phyloP scores from a whole-genome alignment of 2,329 filamentous ascomycete genomes.

The Fusarium citri region DNA sequence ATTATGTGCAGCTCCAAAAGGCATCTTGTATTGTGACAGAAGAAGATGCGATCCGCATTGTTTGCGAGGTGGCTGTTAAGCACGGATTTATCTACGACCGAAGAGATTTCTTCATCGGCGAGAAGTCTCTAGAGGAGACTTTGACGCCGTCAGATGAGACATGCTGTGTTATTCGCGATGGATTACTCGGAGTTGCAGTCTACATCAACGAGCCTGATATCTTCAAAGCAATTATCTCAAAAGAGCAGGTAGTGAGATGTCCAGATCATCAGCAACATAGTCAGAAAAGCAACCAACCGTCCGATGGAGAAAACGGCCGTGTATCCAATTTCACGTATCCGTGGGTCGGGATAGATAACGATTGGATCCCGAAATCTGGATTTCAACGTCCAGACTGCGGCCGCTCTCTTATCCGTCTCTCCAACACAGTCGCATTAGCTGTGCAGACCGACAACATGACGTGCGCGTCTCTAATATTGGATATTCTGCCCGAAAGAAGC shows the following conservation, averaged over 20 bases:
- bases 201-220: background rate
- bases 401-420: background rate
- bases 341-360: too few species aligned
- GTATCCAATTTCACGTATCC: too few species aligned
- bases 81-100: constrained; percentile 1
- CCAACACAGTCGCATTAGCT: background rate
- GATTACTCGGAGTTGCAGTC: background rate
- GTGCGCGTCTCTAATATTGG: background rate
- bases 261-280: rapidly evolving
- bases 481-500: background rate
- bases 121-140: rapidly evolving
- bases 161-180: background rate
- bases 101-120: background rate
- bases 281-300: rapidly evolving
- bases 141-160: background rate
- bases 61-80: constrained; percentile 1
- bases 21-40: background rate
- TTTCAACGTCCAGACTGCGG: background rate
- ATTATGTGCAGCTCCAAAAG: background rate
- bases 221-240: background rate
- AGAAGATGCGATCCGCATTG: background rate
- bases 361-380: too few species aligned
- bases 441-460: background rate
- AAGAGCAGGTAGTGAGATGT: background rate
- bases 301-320: rapidly evolving